phyloP scores from a whole-genome alignment of 495 filamentous ascomycete species.

The Usnea hakonensis region DNA sequence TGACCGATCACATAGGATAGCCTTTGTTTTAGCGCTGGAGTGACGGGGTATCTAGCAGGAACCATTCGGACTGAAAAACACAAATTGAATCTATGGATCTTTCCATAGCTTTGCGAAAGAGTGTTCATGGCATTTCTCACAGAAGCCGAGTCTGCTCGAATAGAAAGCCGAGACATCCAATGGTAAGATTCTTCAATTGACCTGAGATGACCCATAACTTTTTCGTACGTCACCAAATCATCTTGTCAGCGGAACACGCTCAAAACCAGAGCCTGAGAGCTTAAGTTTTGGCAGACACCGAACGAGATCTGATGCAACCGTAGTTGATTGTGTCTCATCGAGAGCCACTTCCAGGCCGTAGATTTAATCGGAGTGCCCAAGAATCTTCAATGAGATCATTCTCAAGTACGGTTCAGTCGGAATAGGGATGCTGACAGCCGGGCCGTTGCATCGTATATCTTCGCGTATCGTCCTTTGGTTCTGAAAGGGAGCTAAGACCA shows the following conservation, averaged over 20 bases:
- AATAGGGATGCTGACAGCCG: too few relatives aligned
- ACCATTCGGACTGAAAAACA: background rate
- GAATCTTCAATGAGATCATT: too few relatives aligned
- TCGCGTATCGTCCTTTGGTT: too few relatives aligned
- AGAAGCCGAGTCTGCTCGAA: background rate
- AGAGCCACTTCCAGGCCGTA: background rate
- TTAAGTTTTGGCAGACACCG: background rate
- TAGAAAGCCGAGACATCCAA: background rate
- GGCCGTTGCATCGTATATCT: too few relatives aligned
- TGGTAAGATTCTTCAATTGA: background rate
- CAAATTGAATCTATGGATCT: conserved; percentile 10
- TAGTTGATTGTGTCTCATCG: background rate
- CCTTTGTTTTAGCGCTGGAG: conserved; percentile 14
- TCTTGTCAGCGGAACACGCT: background rate
- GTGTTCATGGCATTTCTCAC: background rate
- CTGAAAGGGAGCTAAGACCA: too few relatives aligned
- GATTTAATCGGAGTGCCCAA: background rate
- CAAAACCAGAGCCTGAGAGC: background rate
- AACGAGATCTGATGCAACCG: background rate
- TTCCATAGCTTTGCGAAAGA: background rate
- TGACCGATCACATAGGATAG: background rate
- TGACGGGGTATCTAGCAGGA: conserved; percentile 8
- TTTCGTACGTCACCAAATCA: too few relatives aligned
- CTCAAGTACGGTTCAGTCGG: too few relatives aligned
- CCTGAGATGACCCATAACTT: background rate